Base-by-base conservation (phyloP, 805 yeast genomes). In the Zygoascus tannicola region DNA sequence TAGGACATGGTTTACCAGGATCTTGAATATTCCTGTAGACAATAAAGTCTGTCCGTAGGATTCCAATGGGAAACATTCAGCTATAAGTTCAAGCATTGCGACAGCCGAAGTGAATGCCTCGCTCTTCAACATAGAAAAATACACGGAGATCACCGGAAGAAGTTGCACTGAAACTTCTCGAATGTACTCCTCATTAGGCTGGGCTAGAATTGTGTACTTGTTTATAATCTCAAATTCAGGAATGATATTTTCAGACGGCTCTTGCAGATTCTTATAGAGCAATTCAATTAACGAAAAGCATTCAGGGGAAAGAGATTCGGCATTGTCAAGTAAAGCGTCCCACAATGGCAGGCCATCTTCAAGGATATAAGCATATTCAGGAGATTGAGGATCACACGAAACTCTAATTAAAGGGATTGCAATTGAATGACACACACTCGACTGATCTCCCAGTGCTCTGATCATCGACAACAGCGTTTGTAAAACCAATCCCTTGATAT, bases 331-430 rank as follows among this genome's bases (percentile, higher is more conserved):
- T 2, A 83, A 59, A 1, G 80, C 69, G n/a, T 74, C 67, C 95
- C 95, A 86, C 35, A 88, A 66, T 45, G 85, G 94, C 56, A 75
- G 78, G 0, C 94, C 95, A 63, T 88, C 97, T 57, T 88, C 97
- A 16, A 81, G 71, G 7, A 88, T 60, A 43, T 84, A 66, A 2
- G 74, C 64, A 47, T 75, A 73, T 42, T 65, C 68, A 19, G 71
- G 71, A 0, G 86, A 74, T 18, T 67, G 66, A 1, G 79, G 72
- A 50, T 84, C 78, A 54, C 92, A 80, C 38, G 81, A 74, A 5
- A 68, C 62, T 10, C 66, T 64, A 21, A 87, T 69, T 46, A 85
- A 64, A 0, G 94, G 92, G 10, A 85, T 53, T 3, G 56, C 55
- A 43, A 54, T 26, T 40, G 51, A 36, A 45, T 48, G 40, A 50